phyloP scores from a whole-genome alignment of 805 yeast species.

The Schwanniomyces pseudopolymorphus region DNA sequence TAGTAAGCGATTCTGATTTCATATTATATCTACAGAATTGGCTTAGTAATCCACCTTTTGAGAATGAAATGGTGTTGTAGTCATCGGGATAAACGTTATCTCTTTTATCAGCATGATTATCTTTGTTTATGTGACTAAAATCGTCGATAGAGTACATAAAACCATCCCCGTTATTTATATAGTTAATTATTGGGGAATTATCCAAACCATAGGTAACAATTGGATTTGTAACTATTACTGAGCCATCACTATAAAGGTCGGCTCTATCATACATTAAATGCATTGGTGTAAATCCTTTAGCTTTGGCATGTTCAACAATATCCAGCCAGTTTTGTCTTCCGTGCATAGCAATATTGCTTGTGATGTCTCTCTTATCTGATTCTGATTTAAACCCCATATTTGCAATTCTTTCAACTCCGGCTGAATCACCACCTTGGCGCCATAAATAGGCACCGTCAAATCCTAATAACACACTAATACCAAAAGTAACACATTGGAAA shows the following conservation, averaged over 20 bases:
- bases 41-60: background rate
- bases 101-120: background rate
- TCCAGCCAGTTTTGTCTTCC: background rate
- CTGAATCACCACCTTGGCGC: background rate
- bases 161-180: background rate
- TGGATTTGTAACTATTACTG: background rate
- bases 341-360: background rate
- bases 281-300: background rate
- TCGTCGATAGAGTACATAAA: background rate
- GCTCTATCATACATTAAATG: background rate
- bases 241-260: background rate
- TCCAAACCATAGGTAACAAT: background rate
- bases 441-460: background rate
- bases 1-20: background rate
- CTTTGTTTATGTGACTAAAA: background rate
- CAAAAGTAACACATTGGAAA: conserved; percentile 1
- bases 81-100: background rate
- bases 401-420: background rate
- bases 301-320: background rate
- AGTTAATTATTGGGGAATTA: background rate
- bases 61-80: background rate
- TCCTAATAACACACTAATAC: background rate
- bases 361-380: background rate
- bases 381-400: background rate
- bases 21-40: background rate